Base-by-base conservation (phyloP, 371 early-diverging fungal genomes). In the Apophysomyces ossiformis region DNA sequence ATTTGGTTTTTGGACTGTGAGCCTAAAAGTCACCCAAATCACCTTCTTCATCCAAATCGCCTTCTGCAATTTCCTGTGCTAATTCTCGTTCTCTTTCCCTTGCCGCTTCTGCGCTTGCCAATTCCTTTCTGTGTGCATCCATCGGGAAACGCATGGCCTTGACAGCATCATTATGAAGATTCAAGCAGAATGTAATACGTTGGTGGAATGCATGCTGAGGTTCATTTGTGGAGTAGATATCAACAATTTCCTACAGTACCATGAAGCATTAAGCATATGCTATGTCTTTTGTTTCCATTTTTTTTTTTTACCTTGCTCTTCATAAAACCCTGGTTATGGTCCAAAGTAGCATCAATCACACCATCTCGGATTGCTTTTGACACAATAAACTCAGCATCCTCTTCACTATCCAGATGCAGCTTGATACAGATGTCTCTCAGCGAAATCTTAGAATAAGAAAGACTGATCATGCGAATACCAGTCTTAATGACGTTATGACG, bases 401-500 rank as follows among this genome's bases (percentile, higher is more conserved):
- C 96, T 72, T 98, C 99, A 69, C 94, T 92, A 73, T 98, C 97
- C 76, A 99, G 75, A 66, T 96, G 95, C 66, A 99, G 85, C 80
- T 96, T 96, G 71, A 96, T 78, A 79, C 97, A 96, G 60, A 98
- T 96, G 68, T 99, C 99, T 35, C 94, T 81, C 68, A 99, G 83
- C n/a, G 97, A 94, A 66, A 99, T 97, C 61, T 93, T 92, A 18
- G 96, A 95, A 79, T 99, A 99, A 3, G 96, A 91, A 61, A 95
- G 71, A 76, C 92, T 91, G 76, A 99, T 95, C 92, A 93, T 94
- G 56, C 98, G 92, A 62, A 99, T 92, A 58, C 98, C 99, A 2
- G 99, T 92, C 88, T 96, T 98, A 86, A 99, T 98, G 61, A 99
- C 99, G 75, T 97, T 97, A 81, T 99, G 98, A 58, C 97, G 96